Evolutionary conservation across 2,329 filamentous ascomycete genomes (phyloP).

Genomic region (Lachnellula cervina): DNA sequence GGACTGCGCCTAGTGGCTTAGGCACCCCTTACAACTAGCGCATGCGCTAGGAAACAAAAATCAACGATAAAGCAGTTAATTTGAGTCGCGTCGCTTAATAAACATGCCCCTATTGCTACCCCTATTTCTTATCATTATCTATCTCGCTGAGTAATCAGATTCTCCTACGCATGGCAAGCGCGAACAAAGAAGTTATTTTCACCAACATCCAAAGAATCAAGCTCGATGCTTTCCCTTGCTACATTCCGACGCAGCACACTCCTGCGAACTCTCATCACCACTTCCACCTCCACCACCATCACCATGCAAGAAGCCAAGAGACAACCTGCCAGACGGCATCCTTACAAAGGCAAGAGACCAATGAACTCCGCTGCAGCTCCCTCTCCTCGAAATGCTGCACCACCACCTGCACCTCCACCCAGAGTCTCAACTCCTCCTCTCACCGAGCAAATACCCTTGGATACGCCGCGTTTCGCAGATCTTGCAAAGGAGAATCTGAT

Average conservation of each 20-base stretch:
- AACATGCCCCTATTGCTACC: too few species aligned
- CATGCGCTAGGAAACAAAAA: too few species aligned
- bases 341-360: conserved; percentile 21
- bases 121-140: too few species aligned
- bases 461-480: conserved; percentile 44
- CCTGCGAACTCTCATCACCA: conserved; percentile 16
- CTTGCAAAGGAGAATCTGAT: conserved; percentile 40
- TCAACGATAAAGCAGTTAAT: too few species aligned
- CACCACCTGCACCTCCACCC: conserved; percentile 30
- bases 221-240: conserved; percentile 15
- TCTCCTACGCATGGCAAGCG: too few species aligned
- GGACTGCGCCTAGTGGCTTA: too few species aligned
- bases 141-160: neutral
- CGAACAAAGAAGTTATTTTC: neutral
- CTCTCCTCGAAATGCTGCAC: conserved; percentile 13
- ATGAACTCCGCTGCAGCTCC: conserved; percentile 15
- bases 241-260: conserved; percentile 14
- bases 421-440: conserved; percentile 34
- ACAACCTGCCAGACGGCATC: conserved; percentile 19
- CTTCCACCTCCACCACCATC: conserved; percentile 5
- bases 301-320: conserved; percentile 23
- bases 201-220: neutral
- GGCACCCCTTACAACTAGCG: too few species aligned
- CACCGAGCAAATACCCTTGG: conserved; percentile 37
- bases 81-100: too few species aligned